These are phyloP conservation scores for Chloromonas sp. DNA, from an alignment of 163 green algal species.

Conservation along the genomic window DNA sequence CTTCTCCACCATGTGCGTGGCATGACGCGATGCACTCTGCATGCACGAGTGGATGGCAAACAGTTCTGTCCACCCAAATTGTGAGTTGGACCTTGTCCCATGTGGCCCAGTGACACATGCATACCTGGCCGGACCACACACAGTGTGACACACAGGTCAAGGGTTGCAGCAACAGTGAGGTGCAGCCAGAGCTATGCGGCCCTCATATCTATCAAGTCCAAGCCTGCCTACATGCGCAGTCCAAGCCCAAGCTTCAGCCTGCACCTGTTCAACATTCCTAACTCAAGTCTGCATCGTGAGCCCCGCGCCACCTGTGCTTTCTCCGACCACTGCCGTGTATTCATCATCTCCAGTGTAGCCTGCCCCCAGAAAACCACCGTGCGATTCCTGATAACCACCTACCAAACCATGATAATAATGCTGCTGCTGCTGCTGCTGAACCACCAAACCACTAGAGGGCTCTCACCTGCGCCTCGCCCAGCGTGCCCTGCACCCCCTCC, in stretches of 20 bases:
- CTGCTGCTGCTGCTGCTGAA: background rate
- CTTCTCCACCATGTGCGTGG: background rate
- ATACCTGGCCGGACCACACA: background rate
- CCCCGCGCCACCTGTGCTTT: too few relatives aligned
- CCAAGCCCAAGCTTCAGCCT: too few relatives aligned
- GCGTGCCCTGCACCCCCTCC: constrained; percentile 5
- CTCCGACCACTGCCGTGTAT: background rate
- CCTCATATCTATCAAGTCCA: too few relatives aligned
- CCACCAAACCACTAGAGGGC: background rate
- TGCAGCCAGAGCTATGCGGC: too few relatives aligned
- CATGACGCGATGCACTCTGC: constrained; percentile 1
- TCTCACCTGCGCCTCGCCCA: constrained; percentile 20
- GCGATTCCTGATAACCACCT: background rate
- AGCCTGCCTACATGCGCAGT: too few relatives aligned
- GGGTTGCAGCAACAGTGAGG: too few relatives aligned
- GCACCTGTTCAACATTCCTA: too few relatives aligned
- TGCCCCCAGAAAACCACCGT: background rate
- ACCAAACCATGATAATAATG: background rate
- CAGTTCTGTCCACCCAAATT: too few relatives aligned
- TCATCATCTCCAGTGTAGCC: background rate
- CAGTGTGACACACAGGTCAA: too few relatives aligned
- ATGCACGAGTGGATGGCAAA: background rate
- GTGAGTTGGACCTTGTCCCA: background rate
- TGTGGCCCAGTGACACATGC: background rate
- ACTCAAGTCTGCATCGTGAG: too few relatives aligned